These are phyloP conservation scores for Arachnomyces sp. DNA, from an alignment of 2,329 filamentous ascomycete species.

Conservation along the genomic window DNA sequence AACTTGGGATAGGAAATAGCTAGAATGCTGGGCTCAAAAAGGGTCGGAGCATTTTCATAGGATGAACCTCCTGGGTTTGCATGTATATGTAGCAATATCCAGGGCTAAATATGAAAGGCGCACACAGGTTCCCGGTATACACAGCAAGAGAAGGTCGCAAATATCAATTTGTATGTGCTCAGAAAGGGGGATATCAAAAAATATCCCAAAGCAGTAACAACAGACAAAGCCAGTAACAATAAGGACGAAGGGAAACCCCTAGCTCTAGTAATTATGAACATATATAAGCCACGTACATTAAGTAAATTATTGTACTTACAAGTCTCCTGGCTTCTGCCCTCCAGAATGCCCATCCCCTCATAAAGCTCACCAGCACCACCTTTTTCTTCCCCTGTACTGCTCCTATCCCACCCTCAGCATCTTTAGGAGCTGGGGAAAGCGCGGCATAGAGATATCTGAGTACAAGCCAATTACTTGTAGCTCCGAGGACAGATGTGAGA, in stretches of 20 bases:
- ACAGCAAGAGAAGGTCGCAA: background rate
- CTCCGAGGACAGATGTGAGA: constrained; percentile 38
- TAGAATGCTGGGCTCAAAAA: too few relatives aligned
- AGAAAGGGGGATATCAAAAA: too few relatives aligned
- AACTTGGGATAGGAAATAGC: too few relatives aligned
- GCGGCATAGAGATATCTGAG: constrained; percentile 45
- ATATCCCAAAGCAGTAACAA: constrained; percentile 2
- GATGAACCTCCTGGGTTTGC: too few relatives aligned
- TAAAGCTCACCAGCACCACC: constrained; percentile 74
- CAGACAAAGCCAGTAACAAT: background rate
- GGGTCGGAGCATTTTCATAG: too few relatives aligned
- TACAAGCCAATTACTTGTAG: constrained; percentile 51
- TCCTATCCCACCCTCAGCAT: constrained; percentile 2
- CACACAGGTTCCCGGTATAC: too few relatives aligned
- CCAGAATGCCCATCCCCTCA: constrained; percentile 75
- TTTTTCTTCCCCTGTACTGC: constrained; percentile 27
- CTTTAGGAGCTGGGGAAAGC: constrained; percentile 22
- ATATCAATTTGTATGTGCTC: too few relatives aligned
- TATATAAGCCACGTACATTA: too few relatives aligned
- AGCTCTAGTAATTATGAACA: too few relatives aligned
- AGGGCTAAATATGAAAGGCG: too few relatives aligned
- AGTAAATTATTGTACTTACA: constrained; percentile 40
- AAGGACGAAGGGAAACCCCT: too few relatives aligned
- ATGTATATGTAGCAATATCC: too few relatives aligned
- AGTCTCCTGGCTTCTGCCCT: constrained; percentile 60